A percentile compares a stretch with the other conserved stretches of the same genome.
phyloP scores from a whole-genome alignment of 768 basidiomycete species.

The Cyclocybe cylindracea region DNA sequence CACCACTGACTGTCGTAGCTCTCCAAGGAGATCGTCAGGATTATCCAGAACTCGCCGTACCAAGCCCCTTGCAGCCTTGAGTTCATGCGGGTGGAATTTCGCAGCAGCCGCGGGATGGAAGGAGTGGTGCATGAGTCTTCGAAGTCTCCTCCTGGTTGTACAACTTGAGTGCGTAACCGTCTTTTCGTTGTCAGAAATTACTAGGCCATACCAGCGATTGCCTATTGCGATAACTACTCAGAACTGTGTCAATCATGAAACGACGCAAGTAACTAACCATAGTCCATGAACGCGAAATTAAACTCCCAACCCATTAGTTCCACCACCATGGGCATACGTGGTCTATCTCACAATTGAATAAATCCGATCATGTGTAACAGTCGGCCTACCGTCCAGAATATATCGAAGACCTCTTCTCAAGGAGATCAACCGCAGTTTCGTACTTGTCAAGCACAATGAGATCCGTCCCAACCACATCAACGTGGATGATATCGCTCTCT shows the following conservation, averaged over 20 bases:
- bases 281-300: too few relatives aligned
- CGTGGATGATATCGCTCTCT: slow-evolving; percentile 33
- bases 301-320: too few relatives aligned
- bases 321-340: slow-evolving; percentile 27
- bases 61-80: slow-evolving; percentile 26
- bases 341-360: slow-evolving; percentile 18
- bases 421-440: slow-evolving; percentile 35
- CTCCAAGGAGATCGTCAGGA: slow-evolving; percentile 36
- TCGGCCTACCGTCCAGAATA: slow-evolving; percentile 38
- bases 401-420: slow-evolving; percentile 40
- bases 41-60: slow-evolving; percentile 29
- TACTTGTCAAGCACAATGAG: slow-evolving; percentile 38
- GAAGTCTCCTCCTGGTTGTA: too few relatives aligned
- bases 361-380: neutral
- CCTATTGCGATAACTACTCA: too few relatives aligned
- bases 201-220: too few relatives aligned
- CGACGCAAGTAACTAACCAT: too few relatives aligned
- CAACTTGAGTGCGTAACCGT: neutral
- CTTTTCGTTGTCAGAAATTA: neutral
- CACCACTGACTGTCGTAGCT: slow-evolving; percentile 34
- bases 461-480: slow-evolving; percentile 27
- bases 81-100: slow-evolving; percentile 26
- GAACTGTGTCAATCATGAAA: too few relatives aligned
- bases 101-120: slow-evolving; percentile 17
- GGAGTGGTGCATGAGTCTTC: too few relatives aligned